Percentiles rank a stretch among this genome's conserved stretches.
phyloP scores from a whole-genome alignment of 164 flowering plant genomes.

The Vitis labrusca region DNA sequence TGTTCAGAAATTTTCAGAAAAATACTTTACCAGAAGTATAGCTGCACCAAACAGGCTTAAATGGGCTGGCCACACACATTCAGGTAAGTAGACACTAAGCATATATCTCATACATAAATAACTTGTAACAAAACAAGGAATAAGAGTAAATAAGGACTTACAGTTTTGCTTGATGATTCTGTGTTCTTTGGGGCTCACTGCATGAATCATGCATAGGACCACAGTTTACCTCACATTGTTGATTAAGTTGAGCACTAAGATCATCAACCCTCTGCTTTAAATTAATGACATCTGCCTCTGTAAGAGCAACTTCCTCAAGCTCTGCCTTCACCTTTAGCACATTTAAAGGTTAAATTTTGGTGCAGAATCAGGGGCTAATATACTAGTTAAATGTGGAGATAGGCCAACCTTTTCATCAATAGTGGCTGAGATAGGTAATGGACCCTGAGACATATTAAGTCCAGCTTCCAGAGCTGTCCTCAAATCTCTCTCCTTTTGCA shows the following conservation, averaged over 20 bases:
- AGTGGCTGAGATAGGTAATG: conserved; percentile 27
- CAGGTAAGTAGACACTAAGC: neutral
- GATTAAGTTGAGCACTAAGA: conserved; percentile 53
- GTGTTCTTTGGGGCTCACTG: conserved; percentile 25
- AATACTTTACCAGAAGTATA: too few species aligned
- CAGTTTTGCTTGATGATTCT: conserved; percentile 32
- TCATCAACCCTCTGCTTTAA: conserved; percentile 74
- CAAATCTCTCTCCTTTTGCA: conserved; percentile 72
- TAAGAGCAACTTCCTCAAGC: conserved; percentile 59
- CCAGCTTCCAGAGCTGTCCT: conserved; percentile 71
- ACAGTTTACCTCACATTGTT: conserved; percentile 40
- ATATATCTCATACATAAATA: too few species aligned
- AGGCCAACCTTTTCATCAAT: conserved; percentile 68
- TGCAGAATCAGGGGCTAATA: neutral
- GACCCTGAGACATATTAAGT: conserved; percentile 33
- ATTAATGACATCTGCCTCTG: conserved; percentile 62
- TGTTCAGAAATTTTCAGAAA: too few species aligned
- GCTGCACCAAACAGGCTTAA: neutral
- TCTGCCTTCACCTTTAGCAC: conserved; percentile 61
- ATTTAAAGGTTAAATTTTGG: conserved; percentile 17
- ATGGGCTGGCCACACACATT: neutral
- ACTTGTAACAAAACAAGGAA: neutral
- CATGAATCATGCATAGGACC: conserved; percentile 25
- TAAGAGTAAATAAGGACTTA: conserved; percentile 22
- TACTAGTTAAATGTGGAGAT: conserved; percentile 2